phyloP scores from a whole-genome alignment of 169 alveolate species.

The Cryptosporidium sp. region DNA sequence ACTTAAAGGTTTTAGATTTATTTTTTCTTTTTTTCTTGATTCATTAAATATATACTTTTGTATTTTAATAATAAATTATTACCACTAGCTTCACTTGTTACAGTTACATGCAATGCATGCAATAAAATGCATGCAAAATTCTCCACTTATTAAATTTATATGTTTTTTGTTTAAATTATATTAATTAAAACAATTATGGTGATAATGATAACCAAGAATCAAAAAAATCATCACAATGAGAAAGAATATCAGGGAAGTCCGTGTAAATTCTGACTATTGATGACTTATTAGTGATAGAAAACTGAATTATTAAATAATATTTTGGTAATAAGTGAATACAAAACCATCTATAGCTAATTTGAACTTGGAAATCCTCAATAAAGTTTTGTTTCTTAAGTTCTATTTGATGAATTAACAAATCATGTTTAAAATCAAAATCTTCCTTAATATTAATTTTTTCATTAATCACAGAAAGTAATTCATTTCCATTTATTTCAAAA shows the following conservation, averaged over 20 bases:
- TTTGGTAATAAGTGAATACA: conserved; percentile 47
- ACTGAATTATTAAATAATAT: conserved; percentile 35
- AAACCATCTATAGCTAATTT: conserved; percentile 45
- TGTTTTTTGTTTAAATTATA: not conserved
- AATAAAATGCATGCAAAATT: not conserved
- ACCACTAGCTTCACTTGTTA: not conserved
- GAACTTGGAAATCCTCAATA: not conserved
- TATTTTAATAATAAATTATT: too few species aligned
- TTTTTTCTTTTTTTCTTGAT: too few species aligned
- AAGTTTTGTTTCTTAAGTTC: not conserved
- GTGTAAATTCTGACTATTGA: conserved; percentile 32
- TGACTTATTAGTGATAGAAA: conserved; percentile 28
- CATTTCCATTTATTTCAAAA: conserved; percentile 1
- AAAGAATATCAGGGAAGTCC: conserved; percentile 28
- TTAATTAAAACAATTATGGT: not conserved
- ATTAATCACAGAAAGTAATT: conserved; percentile 4
- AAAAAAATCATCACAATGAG: conserved; percentile 52
- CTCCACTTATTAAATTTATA: not conserved
- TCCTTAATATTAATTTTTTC: conserved; percentile 13
- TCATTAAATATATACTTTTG: too few species aligned
- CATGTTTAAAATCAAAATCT: conserved; percentile 68
- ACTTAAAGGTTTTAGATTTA: not conserved
- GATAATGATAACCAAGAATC: conserved; percentile 11
- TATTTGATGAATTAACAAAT: conserved; percentile 18
- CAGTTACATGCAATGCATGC: not conserved